phyloP scores from a whole-genome alignment of 306 rosid genomes.

The Echinosophora koreensis region DNA sequence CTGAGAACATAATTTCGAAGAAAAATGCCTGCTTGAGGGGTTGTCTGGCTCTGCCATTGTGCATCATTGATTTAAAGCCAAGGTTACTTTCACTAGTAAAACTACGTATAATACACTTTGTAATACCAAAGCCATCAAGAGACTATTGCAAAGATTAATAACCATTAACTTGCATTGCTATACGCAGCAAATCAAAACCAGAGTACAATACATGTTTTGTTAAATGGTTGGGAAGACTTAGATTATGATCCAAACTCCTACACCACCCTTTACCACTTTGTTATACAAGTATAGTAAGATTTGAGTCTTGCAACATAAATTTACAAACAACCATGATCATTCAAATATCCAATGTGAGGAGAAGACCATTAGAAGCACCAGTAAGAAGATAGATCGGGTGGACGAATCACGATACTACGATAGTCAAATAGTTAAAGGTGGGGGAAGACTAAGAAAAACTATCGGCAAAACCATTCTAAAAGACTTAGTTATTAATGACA shows the following conservation, averaged over 20 bases:
- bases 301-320: background rate
- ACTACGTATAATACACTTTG: background rate
- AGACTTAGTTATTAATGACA: no score
- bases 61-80: background rate
- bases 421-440: no score
- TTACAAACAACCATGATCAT: no score
- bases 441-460: no score
- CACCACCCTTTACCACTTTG: background rate
- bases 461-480: no score
- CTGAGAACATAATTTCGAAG: conserved; percentile 11
- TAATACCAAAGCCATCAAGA: conserved; percentile 11
- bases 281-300: background rate
- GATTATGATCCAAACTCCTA: background rate
- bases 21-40: background rate
- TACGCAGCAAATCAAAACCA: conserved; percentile 23
- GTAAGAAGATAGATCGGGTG: no score
- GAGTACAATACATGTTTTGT: background rate
- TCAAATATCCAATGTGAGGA: no score
- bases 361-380: no score
- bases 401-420: no score
- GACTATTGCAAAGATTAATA: background rate
- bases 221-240: background rate
- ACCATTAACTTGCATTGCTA: background rate
- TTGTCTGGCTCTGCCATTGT: background rate
- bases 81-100: background rate